Evolutionary conservation across 2,329 filamentous ascomycete species (phyloP), one percentile per base, ranked within the genome.

Genomic region (Penicillium sp.): DNA sequence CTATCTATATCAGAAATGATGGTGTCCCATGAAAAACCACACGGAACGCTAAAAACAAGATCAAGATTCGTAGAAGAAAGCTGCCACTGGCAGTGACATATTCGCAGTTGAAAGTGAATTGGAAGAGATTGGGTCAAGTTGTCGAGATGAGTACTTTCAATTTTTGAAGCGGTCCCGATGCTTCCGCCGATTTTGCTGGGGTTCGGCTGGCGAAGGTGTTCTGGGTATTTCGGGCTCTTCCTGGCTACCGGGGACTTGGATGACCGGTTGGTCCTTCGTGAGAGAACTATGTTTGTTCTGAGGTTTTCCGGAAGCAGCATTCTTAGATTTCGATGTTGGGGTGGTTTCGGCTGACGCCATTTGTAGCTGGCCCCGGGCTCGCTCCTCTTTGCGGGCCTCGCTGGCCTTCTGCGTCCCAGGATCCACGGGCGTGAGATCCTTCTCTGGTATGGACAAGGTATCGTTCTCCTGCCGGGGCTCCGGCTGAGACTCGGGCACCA

Each of bases 231-330:
- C 53, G n/a, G 27, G 31, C 11, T 50, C 22, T 42, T 71, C 65
- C 52, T 72, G 69, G 36, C 68, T 72, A 45, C 69, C 63, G 2
- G 65, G 67, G 16, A 71, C 67, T 18, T 68, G 62, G 34, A 68
- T 45, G 2, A 66, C 44, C 16, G 66, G 66, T 11, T 48, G 24
- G 5, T 48, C 52, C 11, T 45, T 47, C 18, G 41, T 40, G 10
- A 39, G 14, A 27, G 22, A 8, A 38, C 29, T 21, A 36, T 18
- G 46, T 14, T 14, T 2, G 10, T n/a, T 8, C 7, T 14, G 32
- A 8, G 21, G 16, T 16, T 21, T 41, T 8, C 34, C 14, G 10
- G 36, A 41, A 44, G 41, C 11, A n/a, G n/a, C 27, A 9, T 1
- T 40, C 24, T 32, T 39, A 4, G 24, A 14, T 21, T 45, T 39